Percentiles rank a stretch among this genome's conserved stretches.
Conservation (phyloP, 768 basidiomycete genomes). For the Boletus fagicola region DNA sequence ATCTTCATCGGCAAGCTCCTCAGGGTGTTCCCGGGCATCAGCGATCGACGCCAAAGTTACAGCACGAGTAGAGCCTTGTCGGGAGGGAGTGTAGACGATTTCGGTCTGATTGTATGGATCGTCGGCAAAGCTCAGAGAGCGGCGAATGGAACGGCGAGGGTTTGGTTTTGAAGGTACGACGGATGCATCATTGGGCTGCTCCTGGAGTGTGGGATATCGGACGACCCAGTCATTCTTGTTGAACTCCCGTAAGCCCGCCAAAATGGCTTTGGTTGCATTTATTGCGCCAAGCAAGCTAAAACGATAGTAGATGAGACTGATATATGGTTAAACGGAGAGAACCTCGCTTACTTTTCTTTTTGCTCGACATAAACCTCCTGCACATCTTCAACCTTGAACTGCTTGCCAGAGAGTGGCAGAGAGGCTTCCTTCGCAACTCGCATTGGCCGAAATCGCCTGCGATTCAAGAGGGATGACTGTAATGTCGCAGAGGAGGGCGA, state of each 20-base stretch:
- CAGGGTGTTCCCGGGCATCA: constrained; percentile 41
- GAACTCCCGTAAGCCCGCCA: constrained; percentile 71
- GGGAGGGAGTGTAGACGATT: constrained; percentile 55
- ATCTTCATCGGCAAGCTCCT: constrained; percentile 14
- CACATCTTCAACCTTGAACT: constrained; percentile 62
- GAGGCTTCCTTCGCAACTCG: constrained; percentile 11
- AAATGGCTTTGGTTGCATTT: constrained; percentile 63
- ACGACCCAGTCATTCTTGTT: constrained; percentile 88
- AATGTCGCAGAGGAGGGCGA: background rate
- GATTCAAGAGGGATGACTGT: background rate
- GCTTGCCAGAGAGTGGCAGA: constrained; percentile 20
- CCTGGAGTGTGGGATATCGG: constrained; percentile 76
- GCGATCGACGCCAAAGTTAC: constrained; percentile 55
- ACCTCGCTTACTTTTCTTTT: constrained; percentile 64
- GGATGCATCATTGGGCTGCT: constrained; percentile 36
- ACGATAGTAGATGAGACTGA: background rate
- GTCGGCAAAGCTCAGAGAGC: constrained; percentile 82
- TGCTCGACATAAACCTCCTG: constrained; percentile 74
- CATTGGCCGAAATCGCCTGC: constrained; percentile 17
- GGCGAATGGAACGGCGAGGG: constrained; percentile 47
- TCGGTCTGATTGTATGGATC: constrained; percentile 68
- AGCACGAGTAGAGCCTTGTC: constrained; percentile 52
- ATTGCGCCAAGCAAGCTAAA: constrained; percentile 65
- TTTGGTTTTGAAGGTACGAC: constrained; percentile 29
- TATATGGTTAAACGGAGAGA: background rate